Conservation (phyloP, 176 grass and related monocot genomes). For the Aegilops bicornis region DNA sequence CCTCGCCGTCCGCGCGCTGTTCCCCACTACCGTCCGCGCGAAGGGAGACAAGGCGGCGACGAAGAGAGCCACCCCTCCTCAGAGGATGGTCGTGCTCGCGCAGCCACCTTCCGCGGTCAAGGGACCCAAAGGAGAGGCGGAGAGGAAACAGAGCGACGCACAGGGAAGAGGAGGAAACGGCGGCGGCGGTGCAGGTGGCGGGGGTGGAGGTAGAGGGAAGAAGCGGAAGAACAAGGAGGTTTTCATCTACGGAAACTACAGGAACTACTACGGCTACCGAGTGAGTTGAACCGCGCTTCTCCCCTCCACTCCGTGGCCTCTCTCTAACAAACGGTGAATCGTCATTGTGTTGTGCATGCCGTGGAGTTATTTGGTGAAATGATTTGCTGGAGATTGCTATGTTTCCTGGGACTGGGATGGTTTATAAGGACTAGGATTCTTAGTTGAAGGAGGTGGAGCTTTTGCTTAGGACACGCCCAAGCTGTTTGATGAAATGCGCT, state of each 20-base stretch:
- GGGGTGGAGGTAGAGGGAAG: not conserved
- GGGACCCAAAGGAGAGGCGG: not conserved
- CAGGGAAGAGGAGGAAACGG: not conserved
- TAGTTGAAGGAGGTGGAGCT: not conserved
- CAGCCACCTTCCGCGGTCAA: constrained; percentile 7
- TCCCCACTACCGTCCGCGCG: not conserved
- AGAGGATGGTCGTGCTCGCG: constrained; percentile 21
- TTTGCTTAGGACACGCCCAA: too few relatives aligned
- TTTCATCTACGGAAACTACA: constrained; percentile 96
- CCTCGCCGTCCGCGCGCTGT: not conserved
- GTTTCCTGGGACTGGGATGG: not conserved
- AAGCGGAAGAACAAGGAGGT: constrained; percentile 60
- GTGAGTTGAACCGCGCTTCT: constrained; percentile 30
- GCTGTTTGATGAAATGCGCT: constrained; percentile 24
- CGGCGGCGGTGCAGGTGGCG: not conserved
- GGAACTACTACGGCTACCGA: constrained; percentile 89
- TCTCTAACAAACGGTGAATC: not conserved
- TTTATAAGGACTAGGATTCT: not conserved
- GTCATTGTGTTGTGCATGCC: not conserved
- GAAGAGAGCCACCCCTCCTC: constrained; percentile 11
- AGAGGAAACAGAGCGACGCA: constrained; percentile 2
- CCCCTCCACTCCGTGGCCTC: not conserved
- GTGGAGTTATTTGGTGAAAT: not conserved
- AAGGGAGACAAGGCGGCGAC: not conserved
- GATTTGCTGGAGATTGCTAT: not conserved